Evolutionary conservation across 2,329 filamentous ascomycete genomes (phyloP).

Genomic region (Albophoma yamanashiensis): DNA sequence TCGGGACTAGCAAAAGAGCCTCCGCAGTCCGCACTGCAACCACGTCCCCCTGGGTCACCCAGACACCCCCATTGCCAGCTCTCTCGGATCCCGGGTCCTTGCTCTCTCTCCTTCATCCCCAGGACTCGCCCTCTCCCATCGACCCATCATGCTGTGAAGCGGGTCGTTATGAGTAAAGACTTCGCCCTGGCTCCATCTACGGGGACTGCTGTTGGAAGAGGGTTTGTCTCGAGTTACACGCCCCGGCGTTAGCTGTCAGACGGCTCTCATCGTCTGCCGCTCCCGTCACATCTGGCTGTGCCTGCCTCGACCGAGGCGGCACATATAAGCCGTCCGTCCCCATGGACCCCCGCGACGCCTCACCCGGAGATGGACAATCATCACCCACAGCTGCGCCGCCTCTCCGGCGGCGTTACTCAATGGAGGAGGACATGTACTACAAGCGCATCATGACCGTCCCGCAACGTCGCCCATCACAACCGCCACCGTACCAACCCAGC

Average conservation of each 20-base stretch:
- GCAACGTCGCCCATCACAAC: conserved; percentile 32
- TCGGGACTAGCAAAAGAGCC: conserved; percentile 14
- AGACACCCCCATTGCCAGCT: conserved; percentile 3
- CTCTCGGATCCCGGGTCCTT: background rate
- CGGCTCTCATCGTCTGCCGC: background rate
- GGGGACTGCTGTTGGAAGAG: conserved; percentile 16
- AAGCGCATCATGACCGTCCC: conserved; percentile 37
- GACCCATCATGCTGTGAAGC: conserved; percentile 19
- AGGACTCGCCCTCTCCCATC: background rate
- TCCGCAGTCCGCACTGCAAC: conserved; percentile 11
- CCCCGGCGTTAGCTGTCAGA: background rate
- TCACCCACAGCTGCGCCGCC: conserved; percentile 20
- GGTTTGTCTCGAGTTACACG: conserved; percentile 1
- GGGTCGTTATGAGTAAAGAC: conserved; percentile 25
- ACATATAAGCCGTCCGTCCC: conserved; percentile 11
- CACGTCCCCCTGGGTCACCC: conserved; percentile 6
- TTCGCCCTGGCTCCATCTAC: conserved; percentile 19
- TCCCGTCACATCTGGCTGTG: background rate
- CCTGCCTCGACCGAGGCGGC: conserved; percentile 4
- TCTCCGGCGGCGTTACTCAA: conserved; percentile 36
- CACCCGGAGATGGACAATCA: conserved; percentile 21
- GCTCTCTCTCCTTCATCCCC: conserved; percentile 4
- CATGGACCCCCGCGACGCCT: conserved; percentile 22
- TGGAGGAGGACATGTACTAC: conserved; percentile 45
- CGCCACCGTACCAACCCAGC: conserved; percentile 31